These are phyloP conservation scores for Lachancea waltii DNA, from an alignment of 805 yeast genomes.

Conservation along the genomic window DNA sequence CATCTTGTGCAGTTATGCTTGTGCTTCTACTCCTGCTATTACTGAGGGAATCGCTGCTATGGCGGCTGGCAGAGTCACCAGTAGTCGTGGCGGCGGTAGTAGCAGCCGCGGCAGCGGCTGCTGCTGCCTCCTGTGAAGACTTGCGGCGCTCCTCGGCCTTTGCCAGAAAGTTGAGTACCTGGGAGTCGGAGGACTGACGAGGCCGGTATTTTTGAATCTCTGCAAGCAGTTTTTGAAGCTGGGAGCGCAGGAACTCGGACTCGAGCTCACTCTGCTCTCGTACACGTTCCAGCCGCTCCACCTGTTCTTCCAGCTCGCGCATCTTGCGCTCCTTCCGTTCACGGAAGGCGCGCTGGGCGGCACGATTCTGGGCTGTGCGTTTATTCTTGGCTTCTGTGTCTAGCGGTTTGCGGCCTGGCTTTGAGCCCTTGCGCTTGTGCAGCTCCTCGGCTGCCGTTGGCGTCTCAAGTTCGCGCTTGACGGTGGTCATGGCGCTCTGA, in stretches of 20 bases:
- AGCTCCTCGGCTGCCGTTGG: slow-evolving; percentile 5
- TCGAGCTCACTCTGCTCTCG: slow-evolving; percentile 64
- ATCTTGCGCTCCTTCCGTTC: slow-evolving; percentile 87
- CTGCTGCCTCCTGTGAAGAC: not conserved
- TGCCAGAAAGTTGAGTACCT: slow-evolving; percentile 21
- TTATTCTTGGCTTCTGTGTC: slow-evolving; percentile 76
- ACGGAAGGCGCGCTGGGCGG: slow-evolving; percentile 96
- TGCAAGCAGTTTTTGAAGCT: slow-evolving; percentile 63
- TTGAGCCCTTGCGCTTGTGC: slow-evolving; percentile 30
- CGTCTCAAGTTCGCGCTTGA: slow-evolving; percentile 7
- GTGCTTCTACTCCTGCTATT: slow-evolving; percentile 5
- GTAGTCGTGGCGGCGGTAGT: not conserved
- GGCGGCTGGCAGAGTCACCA: not conserved
- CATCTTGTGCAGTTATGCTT: slow-evolving; percentile 1
- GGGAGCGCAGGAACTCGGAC: slow-evolving; percentile 64
- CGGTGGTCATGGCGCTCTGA: slow-evolving; percentile 4
- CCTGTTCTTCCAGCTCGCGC: slow-evolving; percentile 79
- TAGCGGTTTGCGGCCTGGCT: slow-evolving; percentile 79
- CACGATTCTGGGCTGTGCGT: slow-evolving; percentile 94
- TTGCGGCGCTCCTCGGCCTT: slow-evolving; percentile 11
- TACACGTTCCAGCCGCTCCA: slow-evolving; percentile 62
- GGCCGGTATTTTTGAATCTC: slow-evolving; percentile 62
- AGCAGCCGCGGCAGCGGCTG: not conserved
- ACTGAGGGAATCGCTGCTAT: slow-evolving; percentile 1
- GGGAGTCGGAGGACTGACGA: slow-evolving; percentile 26